phyloP scores from a whole-genome alignment of 306 rosid species.

The Corylus avellana region DNA sequence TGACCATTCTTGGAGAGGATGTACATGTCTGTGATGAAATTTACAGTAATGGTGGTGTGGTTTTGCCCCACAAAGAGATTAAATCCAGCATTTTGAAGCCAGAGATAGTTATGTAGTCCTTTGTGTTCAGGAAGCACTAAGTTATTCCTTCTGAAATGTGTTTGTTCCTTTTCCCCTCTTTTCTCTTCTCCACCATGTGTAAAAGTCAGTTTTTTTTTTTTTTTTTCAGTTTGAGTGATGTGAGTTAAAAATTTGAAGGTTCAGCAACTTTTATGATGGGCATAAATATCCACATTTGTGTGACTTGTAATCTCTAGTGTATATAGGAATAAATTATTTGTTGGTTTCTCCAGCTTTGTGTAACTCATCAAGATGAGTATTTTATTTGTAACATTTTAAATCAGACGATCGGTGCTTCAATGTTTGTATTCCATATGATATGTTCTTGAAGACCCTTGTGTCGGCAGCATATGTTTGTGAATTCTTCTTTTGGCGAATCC shows the following conservation, averaged over 20 bases:
- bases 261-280: conserved; percentile 19
- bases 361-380: conserved; percentile 1
- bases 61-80: conserved; percentile 98
- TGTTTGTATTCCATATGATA: neutral
- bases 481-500: neutral
- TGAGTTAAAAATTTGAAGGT: conserved; percentile 22
- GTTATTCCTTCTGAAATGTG: conserved; percentile 19
- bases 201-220: conserved; percentile 17
- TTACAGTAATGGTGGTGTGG: conserved; percentile 94
- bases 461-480: conserved; percentile 14
- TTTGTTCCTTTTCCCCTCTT: neutral
- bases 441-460: conserved; percentile 9
- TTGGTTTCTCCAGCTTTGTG: conserved; percentile 14
- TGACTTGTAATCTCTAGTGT: conserved; percentile 39
- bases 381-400: conserved; percentile 1
- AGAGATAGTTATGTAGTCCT: conserved; percentile 81
- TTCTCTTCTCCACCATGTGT: conserved; percentile 1
- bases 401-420: neutral
- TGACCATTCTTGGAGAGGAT: conserved; percentile 97
- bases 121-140: conserved; percentile 15
- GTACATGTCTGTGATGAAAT: conserved; percentile 90
- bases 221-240: conserved; percentile 28
- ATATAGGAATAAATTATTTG: conserved; percentile 35
- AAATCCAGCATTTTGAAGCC: conserved; percentile 94
- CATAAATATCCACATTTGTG: conserved; percentile 23